Percentiles rank a stretch among this genome's conserved stretches.
These are phyloP conservation scores for Mimosa bimucronata DNA, from an alignment of 306 rosid genomes.

Conservation along the genomic window DNA sequence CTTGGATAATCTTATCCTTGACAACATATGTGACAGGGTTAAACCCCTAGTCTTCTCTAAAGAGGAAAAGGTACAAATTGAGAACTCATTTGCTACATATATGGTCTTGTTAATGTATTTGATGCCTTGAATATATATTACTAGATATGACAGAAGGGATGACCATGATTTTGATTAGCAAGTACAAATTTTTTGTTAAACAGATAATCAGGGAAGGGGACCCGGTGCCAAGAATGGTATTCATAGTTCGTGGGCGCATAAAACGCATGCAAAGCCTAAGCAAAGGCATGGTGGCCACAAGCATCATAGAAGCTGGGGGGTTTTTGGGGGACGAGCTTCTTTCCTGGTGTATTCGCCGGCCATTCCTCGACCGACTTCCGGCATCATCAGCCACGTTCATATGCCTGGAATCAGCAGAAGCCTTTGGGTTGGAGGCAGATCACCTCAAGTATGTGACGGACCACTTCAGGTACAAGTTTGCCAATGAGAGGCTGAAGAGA, in stretches of 20 bases:
- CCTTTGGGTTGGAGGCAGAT: conserved; percentile 70
- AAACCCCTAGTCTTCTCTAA: conserved; percentile 83
- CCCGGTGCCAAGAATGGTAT: conserved; percentile 86
- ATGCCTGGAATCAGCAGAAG: conserved; percentile 83
- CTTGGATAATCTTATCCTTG: conserved; percentile 92
- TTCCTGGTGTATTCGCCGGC: conserved; percentile 93
- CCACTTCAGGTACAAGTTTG: conserved; percentile 90
- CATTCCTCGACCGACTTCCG: conserved; percentile 79
- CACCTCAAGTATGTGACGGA: conserved; percentile 85
- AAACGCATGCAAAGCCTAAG: conserved; percentile 77
- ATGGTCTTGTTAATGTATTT: not conserved
- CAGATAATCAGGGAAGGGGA: conserved; percentile 98
- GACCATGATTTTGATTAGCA: conserved; percentile 2
- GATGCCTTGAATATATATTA: not conserved
- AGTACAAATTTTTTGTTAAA: not conserved
- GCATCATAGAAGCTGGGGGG: conserved; percentile 82
- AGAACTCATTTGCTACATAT: not conserved
- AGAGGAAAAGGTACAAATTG: conserved; percentile 80
- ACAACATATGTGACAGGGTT: conserved; percentile 94
- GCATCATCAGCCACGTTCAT: conserved; percentile 86
- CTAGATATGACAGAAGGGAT: not conserved
- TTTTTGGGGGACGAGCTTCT: conserved; percentile 92
- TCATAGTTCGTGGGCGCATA: conserved; percentile 82
- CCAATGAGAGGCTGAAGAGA: conserved; percentile 86
- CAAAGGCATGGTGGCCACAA: conserved; percentile 91